Conservation (phyloP, 2,329 filamentous ascomycete genomes). For the Verticillium nonalfalfae region DNA sequence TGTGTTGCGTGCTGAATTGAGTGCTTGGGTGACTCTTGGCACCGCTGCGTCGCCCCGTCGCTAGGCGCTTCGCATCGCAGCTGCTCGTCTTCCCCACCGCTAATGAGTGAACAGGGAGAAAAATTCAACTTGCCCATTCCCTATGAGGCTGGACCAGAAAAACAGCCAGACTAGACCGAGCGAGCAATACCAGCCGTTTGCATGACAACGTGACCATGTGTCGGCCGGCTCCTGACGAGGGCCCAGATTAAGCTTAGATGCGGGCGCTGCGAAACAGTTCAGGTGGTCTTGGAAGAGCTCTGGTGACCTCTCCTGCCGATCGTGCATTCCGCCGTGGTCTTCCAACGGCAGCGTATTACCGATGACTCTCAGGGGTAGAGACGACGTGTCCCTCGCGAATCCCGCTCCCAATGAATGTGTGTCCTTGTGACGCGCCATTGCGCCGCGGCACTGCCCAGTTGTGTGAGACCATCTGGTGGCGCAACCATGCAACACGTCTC, state of each 20-base stretch:
- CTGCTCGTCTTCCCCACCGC: background rate
- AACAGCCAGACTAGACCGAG: background rate
- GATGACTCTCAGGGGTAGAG: background rate
- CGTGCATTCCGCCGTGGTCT: background rate
- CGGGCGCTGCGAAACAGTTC: background rate
- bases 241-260: background rate
- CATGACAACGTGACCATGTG: background rate
- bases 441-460: background rate
- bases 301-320: background rate
- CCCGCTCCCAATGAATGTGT: background rate
- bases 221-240: background rate
- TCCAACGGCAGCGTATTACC: background rate
- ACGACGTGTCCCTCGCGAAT: background rate
- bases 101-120: background rate
- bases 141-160: background rate
- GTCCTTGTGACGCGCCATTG: background rate
- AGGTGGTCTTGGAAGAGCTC: background rate
- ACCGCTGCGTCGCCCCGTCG: background rate
- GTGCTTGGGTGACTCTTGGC: background rate
- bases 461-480: background rate
- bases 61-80: background rate
- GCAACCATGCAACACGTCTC: background rate
- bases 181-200: background rate
- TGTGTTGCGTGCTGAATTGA: background rate
- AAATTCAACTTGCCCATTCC: background rate